These are phyloP conservation scores for Anthoceros angustus DNA, from an alignment of 225 moss, liverwort and hornwort species.

Conservation along the genomic window DNA sequence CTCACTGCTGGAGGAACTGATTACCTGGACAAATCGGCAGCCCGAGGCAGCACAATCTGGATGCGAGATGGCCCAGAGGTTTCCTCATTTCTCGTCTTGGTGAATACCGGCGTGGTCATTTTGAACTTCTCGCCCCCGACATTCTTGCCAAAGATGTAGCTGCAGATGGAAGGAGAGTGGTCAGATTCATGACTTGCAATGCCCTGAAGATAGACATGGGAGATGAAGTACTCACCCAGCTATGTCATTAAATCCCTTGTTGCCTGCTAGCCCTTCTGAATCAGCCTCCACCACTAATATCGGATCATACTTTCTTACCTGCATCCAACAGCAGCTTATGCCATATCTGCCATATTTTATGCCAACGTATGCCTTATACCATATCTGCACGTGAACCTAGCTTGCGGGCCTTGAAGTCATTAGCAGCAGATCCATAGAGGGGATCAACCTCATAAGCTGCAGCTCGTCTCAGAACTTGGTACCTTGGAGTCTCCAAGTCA, in stretches of 20 bases:
- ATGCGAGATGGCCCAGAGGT: slow-evolving; percentile 31
- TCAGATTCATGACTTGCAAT: neutral
- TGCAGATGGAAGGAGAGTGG: slow-evolving; percentile 14
- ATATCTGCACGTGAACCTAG: neutral
- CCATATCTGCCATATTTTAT: neutral
- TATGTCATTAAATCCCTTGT: slow-evolving; percentile 61
- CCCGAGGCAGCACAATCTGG: slow-evolving; percentile 68
- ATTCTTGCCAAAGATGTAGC: slow-evolving; percentile 93
- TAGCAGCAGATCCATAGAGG: neutral
- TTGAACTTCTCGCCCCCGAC: slow-evolving; percentile 76
- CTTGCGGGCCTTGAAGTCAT: neutral
- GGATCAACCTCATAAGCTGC: slow-evolving; percentile 52
- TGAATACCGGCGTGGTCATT: slow-evolving; percentile 98
- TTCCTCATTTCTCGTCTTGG: slow-evolving; percentile 32
- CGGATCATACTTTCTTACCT: slow-evolving; percentile 46
- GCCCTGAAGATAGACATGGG: neutral
- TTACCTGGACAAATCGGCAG: slow-evolving; percentile 48
- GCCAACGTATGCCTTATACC: neutral
- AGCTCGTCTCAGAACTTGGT: slow-evolving; percentile 57
- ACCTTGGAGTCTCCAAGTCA: slow-evolving; percentile 77
- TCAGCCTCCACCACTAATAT: slow-evolving; percentile 50
- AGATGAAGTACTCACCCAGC: slow-evolving; percentile 29
- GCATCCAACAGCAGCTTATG: slow-evolving; percentile 11
- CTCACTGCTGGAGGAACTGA: neutral
- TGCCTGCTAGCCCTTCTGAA: slow-evolving; percentile 52